These are phyloP conservation scores for Aspergillus hortae DNA, from an alignment of 2,329 filamentous ascomycete species.

Conservation along the genomic window DNA sequence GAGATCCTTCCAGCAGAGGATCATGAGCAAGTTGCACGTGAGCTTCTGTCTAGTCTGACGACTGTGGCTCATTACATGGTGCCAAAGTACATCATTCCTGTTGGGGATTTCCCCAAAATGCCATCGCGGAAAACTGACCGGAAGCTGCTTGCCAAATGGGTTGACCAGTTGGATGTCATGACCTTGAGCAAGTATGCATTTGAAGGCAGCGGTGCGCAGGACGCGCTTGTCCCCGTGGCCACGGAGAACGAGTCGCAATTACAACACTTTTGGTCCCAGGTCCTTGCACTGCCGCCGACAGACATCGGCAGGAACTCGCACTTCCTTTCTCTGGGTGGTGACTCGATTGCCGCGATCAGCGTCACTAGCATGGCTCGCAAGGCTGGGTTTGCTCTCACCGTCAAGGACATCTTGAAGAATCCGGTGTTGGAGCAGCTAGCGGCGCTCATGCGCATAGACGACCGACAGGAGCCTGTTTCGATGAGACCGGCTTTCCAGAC, in stretches of 20 bases:
- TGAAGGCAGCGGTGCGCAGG: not conserved
- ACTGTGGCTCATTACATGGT: not conserved
- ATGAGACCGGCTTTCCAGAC: not conserved
- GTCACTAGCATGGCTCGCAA: not conserved
- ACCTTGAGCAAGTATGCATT: not conserved
- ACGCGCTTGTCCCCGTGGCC: not conserved
- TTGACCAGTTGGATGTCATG: not conserved
- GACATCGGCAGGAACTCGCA: not conserved
- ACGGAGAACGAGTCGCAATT: not conserved
- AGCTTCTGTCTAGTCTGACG: not conserved
- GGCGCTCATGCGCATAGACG: not conserved
- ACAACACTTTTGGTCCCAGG: not conserved
- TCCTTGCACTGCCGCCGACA: not conserved
- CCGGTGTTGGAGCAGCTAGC: not conserved
- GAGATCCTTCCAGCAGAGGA: not conserved
- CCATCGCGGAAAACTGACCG: not conserved
- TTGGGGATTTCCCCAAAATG: not conserved
- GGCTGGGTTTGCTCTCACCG: not conserved
- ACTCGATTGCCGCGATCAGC: constrained; percentile 1
- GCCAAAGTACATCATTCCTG: not conserved
- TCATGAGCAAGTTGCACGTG: not conserved
- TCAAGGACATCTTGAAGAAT: not conserved
- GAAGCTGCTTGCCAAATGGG: not conserved
- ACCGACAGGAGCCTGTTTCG: not conserved
- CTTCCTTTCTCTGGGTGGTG: not conserved